Evolutionary conservation across 2,329 filamentous ascomycete species (phyloP).

Genomic region (Beauveria australis): DNA sequence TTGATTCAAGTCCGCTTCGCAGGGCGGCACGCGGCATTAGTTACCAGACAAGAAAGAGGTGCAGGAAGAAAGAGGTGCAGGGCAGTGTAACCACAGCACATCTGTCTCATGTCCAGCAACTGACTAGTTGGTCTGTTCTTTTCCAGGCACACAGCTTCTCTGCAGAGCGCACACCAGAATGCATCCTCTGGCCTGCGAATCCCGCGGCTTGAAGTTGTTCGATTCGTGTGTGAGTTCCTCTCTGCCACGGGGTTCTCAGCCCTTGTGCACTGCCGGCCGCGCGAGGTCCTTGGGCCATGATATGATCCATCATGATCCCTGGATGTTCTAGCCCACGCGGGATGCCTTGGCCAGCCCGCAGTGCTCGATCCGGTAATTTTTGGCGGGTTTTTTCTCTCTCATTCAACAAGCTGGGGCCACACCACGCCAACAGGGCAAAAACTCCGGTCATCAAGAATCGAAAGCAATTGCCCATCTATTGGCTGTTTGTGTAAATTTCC

Average conservation of each 20-base stretch:
- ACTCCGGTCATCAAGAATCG: background rate
- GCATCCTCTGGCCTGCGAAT: background rate
- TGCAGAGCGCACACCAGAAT: too few species aligned
- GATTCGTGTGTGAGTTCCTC: background rate
- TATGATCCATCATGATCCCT: too few species aligned
- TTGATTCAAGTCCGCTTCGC: too few species aligned
- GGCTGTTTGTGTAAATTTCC: background rate
- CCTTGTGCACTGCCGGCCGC: background rate
- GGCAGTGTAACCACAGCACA: background rate
- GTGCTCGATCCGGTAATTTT: slow-evolving; percentile 10
- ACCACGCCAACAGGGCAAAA: background rate
- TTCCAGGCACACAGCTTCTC: too few species aligned
- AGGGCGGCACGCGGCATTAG: background rate
- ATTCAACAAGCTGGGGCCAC: background rate
- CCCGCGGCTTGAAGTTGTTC: background rate
- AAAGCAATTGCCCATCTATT: background rate
- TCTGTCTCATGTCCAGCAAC: too few species aligned
- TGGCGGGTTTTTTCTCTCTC: background rate
- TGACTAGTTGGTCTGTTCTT: too few species aligned
- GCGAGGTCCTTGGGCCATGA: background rate
- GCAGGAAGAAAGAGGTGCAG: too few species aligned
- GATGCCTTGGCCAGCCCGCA: background rate
- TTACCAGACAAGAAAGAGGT: background rate
- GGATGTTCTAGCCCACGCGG: background rate
- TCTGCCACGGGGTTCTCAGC: background rate